Evolutionary conservation across 192 early-diverging fungal species (phyloP), one percentile per base, ranked within the genome.

Genomic region (Coemansia umbellata): DNA sequence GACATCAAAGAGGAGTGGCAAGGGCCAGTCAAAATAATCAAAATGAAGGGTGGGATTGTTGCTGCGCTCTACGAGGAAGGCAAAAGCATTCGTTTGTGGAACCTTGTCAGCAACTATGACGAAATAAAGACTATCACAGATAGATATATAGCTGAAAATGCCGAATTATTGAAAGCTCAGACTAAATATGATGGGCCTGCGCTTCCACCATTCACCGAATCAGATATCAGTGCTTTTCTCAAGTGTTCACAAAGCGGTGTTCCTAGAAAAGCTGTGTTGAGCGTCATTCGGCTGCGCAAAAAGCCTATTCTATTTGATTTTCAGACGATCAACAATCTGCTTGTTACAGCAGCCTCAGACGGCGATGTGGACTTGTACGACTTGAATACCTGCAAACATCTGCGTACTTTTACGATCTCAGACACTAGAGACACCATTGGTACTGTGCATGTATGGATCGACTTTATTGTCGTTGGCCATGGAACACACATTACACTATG

Each of bases 1-100:
- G 74, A 77, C 17, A 63, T 77, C 28, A 28, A 22, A 28, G 63
- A 66, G 10, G 63, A 66, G 39, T 70, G 68, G 74, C 58, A 77
- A 28, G 74, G 74, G 8, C 17, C 54, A 0, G 67, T 70, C 1
- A 42, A 56, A 17, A 17, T 50, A 8, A 27, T 77, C 17, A 70
- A 66, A 49, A 61, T 77, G 55, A 77, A 70, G 51, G 58, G 63
- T 23, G 58, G 63, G 2, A 33, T 70, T 15, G 60, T 77, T 3
- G 62, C 56, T 2, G 74, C 53, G 9, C 30, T 63, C 27, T 52
- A 70, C 50, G 35, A 53, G 21, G 11, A 47, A 27, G 60, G 72
- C 22, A 22, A 23, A 19, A 33, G 39, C 4, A 48, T 74, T 19
- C 52, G 60, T 15, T 19, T 74, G 41, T 74, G 72, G 72, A 52